phyloP scores from a whole-genome alignment of 257 asterid species.

The Solanum lignicaule region DNA sequence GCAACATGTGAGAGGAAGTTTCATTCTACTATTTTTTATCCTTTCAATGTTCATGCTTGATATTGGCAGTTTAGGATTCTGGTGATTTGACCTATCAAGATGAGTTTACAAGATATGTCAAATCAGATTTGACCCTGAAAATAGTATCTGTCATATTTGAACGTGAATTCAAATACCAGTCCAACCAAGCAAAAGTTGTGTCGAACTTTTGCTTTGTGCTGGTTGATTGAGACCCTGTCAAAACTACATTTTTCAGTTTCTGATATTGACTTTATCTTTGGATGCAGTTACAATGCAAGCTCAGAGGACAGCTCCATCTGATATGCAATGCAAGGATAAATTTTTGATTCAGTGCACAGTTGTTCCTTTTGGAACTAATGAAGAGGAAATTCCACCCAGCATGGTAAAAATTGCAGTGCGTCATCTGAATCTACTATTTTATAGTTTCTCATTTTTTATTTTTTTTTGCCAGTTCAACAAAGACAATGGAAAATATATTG shows the following conservation, averaged over 20 bases:
- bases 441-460: constrained; percentile 2
- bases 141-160: neutral
- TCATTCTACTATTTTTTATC: neutral
- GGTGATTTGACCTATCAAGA: neutral
- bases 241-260: neutral
- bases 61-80: neutral
- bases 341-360: constrained; percentile 73
- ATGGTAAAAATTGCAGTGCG: constrained; percentile 40
- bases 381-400: constrained; percentile 57
- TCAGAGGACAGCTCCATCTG: constrained; percentile 50
- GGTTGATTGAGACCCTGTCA: neutral
- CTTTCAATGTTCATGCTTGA: neutral
- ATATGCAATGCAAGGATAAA: constrained; percentile 77
- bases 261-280: constrained; percentile 11
- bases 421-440: neutral
- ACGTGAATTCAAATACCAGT: neutral
- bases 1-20: neutral
- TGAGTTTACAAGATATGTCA: neutral
- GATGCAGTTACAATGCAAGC: constrained; percentile 83
- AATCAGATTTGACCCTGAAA: neutral
- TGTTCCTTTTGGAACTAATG: constrained; percentile 62
- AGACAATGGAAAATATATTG: constrained; percentile 43
- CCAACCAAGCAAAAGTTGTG: neutral
- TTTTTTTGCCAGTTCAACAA: constrained; percentile 46
- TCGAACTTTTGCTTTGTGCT: neutral